Evolutionary conservation across 177 flowering plant genomes (phyloP), one percentile per base, ranked within the genome.

Genomic region (Vitis hybrid): DNA sequence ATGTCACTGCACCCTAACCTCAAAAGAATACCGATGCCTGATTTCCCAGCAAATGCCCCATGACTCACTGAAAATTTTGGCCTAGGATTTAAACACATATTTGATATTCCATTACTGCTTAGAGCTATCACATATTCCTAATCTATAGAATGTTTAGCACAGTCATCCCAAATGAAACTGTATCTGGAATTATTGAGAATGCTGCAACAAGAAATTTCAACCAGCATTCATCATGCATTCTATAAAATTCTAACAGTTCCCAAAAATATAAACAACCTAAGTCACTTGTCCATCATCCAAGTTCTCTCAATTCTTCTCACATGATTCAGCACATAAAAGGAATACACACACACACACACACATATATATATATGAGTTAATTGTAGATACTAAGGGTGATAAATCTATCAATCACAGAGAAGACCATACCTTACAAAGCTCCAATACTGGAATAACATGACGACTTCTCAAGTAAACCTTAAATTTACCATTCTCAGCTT

Each of bases 361-460:
- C 6, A 53, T 10, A 29, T 1, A 20, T 20, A 51, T 26, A 22
- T 10, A 11, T 26, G 14, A 39, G 26, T 45, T n/a, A 12, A 45
- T 61, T 33, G 12, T 51, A 16, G 29, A 14, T 39, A 33, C 9
- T 52, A 22, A 68, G 60, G 5, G 61, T 16, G 57, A 59, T 13
- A 66, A 49, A 49, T 15, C 15, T 7, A 55, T 26, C 16, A 67
- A 29, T 6, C 8, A 51, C 15, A 1, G 13, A 9, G 52, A 61
- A 48, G 14, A 50, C 19, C 70, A 33, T 83, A 91, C 99, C 91
- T 91, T 87, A 76, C 98, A 95, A 52, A 82, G 76, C 81, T 95
- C 99, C 60, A 93, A 78, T 45, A 95, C 70, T n/a, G 91, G 93
- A 58, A 84, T 79, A 64, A 88, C 86, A 61, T 84, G 87, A 78